These are phyloP conservation scores for Podospora didyma DNA, from an alignment of 495 filamentous ascomycete species.

Conservation along the genomic window DNA sequence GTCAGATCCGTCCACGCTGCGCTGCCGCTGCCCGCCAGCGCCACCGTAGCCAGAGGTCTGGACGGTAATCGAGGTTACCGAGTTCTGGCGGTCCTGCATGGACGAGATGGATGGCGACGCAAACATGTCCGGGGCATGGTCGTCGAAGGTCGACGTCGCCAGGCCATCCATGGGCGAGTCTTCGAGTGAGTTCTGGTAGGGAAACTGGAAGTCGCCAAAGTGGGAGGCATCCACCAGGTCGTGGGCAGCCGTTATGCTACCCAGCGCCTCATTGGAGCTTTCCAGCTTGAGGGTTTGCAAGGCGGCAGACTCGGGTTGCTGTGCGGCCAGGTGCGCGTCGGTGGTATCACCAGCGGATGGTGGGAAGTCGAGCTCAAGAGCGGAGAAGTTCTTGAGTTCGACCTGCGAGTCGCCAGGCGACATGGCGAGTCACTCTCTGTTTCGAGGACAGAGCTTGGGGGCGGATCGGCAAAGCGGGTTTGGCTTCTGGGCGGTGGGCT, in stretches of 20 bases:
- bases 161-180: conserved; percentile 39
- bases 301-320: conserved; percentile 19
- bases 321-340: conserved; percentile 18
- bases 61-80: conserved; percentile 32
- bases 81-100: conserved; percentile 38
- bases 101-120: conserved; percentile 34
- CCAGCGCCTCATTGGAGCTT: conserved; percentile 21
- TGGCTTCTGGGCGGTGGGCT: no score
- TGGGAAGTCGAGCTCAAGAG: conserved; percentile 27
- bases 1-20: conserved; percentile 41
- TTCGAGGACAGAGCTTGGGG: not conserved
- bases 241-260: conserved; percentile 27
- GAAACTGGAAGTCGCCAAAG: conserved; percentile 45
- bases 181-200: conserved; percentile 37
- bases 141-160: conserved; percentile 25
- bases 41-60: conserved; percentile 23
- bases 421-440: conserved; percentile 18
- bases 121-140: conserved; percentile 38
- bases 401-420: conserved; percentile 20
- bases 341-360: conserved; percentile 18
- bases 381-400: conserved; percentile 18
- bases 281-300: conserved; percentile 28
- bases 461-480: not conserved
- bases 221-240: conserved; percentile 33
- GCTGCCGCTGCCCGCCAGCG: conserved; percentile 20